Evolutionary conservation across 2,329 filamentous ascomycete genomes (phyloP).

Genomic region (Phoma sp.): DNA sequence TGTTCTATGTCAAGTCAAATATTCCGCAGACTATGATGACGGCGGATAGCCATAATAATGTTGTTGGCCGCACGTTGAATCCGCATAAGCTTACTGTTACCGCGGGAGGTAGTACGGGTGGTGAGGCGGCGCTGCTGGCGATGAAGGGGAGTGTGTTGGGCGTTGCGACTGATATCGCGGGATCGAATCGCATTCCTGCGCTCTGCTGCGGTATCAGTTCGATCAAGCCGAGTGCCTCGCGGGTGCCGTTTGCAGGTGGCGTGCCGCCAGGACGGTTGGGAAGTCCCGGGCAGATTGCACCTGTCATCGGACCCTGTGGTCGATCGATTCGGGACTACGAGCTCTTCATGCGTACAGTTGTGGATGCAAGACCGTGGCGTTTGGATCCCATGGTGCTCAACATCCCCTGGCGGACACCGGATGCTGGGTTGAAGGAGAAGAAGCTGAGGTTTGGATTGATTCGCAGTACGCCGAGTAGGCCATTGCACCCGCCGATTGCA

Average conservation of each 20-base stretch:
- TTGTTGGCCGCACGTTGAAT: conserved; percentile 69
- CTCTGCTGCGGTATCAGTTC: conserved; percentile 62
- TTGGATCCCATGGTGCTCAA: conserved; percentile 54
- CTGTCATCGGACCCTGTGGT: conserved; percentile 55
- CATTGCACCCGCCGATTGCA: conserved; percentile 60
- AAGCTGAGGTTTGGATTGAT: conserved; percentile 59
- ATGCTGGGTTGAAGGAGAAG: neutral
- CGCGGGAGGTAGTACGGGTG: conserved; percentile 71
- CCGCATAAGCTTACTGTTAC: conserved; percentile 67
- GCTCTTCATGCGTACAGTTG: conserved; percentile 53
- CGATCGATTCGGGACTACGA: conserved; percentile 51
- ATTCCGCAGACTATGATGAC: conserved; percentile 59
- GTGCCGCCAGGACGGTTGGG: conserved; percentile 40
- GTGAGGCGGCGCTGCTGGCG: conserved; percentile 67
- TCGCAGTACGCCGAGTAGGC: conserved; percentile 56
- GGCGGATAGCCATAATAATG: conserved; percentile 65
- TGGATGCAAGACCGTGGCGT: conserved; percentile 49
- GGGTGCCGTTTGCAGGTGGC: conserved; percentile 52
- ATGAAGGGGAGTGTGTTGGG: conserved; percentile 67
- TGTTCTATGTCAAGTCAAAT: conserved; percentile 63
- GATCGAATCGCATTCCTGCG: conserved; percentile 57
- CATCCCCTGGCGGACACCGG: conserved; percentile 55
- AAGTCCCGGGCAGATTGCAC: conserved; percentile 40
- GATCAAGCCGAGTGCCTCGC: conserved; percentile 60
- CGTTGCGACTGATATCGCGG: conserved; percentile 67